Percentiles rank a stretch among this genome's conserved stretches.
phyloP scores from a whole-genome alignment of 2,329 filamentous ascomycete genomes.

The Rosellinia necatrix region DNA sequence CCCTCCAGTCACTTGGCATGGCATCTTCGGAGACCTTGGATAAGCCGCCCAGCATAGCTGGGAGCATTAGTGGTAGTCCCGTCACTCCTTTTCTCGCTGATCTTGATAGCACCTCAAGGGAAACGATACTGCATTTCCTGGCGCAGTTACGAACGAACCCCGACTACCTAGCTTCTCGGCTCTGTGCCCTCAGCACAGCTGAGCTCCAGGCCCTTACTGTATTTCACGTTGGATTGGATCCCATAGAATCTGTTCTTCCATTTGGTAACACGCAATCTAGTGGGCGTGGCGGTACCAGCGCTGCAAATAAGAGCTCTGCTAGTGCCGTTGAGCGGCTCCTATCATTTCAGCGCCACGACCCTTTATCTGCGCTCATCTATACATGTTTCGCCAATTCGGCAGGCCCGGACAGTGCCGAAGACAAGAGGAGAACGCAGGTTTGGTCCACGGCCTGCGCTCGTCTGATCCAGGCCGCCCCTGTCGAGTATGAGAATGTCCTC shows the following conservation, averaged over 20 bases:
- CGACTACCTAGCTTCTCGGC: conserved; percentile 81
- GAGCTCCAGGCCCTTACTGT: conserved; percentile 80
- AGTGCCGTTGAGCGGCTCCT: conserved; percentile 80
- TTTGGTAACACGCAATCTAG: conserved; percentile 41
- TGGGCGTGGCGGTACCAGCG: conserved; percentile 50
- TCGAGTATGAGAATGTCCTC: conserved; percentile 63
- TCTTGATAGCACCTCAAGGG: conserved; percentile 74
- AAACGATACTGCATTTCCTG: conserved; percentile 79
- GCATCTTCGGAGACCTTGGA: conserved; percentile 56
- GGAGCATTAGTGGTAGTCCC: conserved; percentile 40
- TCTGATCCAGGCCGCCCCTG: conserved; percentile 71
- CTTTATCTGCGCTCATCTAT: conserved; percentile 81
- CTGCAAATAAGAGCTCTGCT: conserved; percentile 52
- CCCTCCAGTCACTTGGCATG: conserved; percentile 57
- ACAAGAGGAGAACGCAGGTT: conserved; percentile 76
- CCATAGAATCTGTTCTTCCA: conserved; percentile 80
- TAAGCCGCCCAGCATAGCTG: conserved; percentile 50
- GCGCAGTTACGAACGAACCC: conserved; percentile 83
- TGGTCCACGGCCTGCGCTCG: conserved; percentile 89
- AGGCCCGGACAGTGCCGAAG: conserved; percentile 80
- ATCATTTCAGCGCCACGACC: conserved; percentile 87
- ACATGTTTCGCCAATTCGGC: conserved; percentile 88
- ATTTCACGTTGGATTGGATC: conserved; percentile 78
- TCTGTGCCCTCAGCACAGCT: conserved; percentile 73
- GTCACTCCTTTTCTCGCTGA: conserved; percentile 68